A percentile compares a stretch with the other conserved stretches of the same genome.
phyloP scores from a whole-genome alignment of 2,329 filamentous ascomycete genomes.

The Hypocreales sp. region DNA sequence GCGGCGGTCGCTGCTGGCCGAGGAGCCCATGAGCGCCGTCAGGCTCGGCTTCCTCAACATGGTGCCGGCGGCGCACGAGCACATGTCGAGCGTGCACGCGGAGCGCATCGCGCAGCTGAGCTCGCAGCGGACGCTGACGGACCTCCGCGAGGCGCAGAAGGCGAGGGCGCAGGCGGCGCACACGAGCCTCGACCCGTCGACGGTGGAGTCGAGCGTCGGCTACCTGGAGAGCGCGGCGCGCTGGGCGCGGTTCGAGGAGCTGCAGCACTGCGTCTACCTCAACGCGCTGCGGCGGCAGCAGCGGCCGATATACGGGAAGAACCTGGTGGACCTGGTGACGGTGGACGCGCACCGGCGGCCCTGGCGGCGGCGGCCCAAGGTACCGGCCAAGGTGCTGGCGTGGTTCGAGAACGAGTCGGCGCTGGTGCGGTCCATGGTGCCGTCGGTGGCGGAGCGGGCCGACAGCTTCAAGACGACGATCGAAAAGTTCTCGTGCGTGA shows the following conservation, averaged over 20 bases:
- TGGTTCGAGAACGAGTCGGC: conserved; percentile 63
- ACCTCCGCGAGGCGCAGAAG: conserved; percentile 58
- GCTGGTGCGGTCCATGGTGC: conserved; percentile 50
- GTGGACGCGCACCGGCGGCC: conserved; percentile 45
- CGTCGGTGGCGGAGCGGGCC: conserved; percentile 58
- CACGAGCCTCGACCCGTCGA: conserved; percentile 45
- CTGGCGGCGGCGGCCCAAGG: conserved; percentile 41
- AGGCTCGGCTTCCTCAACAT: conserved; percentile 69
- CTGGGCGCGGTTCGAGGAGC: conserved; percentile 57
- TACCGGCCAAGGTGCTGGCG: conserved; percentile 47
- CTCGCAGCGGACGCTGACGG: conserved; percentile 52
- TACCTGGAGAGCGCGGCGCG: conserved; percentile 58
- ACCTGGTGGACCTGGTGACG: conserved; percentile 59
- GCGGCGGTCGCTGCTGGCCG: conserved; percentile 46
- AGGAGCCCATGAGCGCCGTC: conserved; percentile 46
- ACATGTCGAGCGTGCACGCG: conserved; percentile 37
- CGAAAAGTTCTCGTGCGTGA: conserved; percentile 82
- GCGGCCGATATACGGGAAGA: conserved; percentile 66
- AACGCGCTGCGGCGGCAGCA: conserved; percentile 71
- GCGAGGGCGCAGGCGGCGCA: conserved; percentile 39
- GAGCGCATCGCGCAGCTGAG: conserved; percentile 49
- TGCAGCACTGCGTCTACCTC: conserved; percentile 67
- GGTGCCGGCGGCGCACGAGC: conserved; percentile 55
- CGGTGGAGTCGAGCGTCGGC: conserved; percentile 51
- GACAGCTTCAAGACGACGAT: conserved; percentile 59